These are phyloP conservation scores for Diaporthe ampelina DNA, from an alignment of 2,329 filamentous ascomycete genomes.

Conservation along the genomic window DNA sequence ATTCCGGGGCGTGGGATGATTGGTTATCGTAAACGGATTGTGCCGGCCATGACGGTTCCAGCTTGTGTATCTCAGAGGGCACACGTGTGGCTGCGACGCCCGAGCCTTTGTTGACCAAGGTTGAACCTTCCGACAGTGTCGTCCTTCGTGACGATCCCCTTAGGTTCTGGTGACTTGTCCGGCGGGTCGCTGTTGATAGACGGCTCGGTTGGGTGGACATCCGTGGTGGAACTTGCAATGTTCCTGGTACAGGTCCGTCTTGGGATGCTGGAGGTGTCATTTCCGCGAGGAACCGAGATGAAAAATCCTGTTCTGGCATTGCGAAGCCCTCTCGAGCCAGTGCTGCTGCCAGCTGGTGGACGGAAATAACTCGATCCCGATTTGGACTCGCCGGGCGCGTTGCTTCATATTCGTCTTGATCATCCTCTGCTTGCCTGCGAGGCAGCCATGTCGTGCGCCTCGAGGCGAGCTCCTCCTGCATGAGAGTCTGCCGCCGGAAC, in stretches of 20 bases:
- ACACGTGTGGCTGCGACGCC: background rate
- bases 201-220: background rate
- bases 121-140: slow-evolving; percentile 11
- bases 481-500: slow-evolving; percentile 40
- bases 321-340: background rate
- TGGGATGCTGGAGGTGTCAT: background rate
- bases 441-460: slow-evolving; percentile 6
- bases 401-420: background rate
- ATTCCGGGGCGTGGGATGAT: background rate
- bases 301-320: background rate
- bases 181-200: background rate
- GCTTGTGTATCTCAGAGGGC: background rate
- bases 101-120: background rate
- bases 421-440: background rate
- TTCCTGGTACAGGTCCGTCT: background rate
- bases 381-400: background rate
- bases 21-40: background rate
- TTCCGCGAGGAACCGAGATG: background rate
- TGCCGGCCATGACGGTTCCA: background rate
- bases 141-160: slow-evolving; percentile 17
- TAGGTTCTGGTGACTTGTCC: background rate
- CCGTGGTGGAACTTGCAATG: background rate
- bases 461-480: background rate
- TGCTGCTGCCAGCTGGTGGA: slow-evolving; percentile 3
- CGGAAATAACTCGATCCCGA: background rate